A percentile compares a stretch with the other conserved stretches of the same genome.
These are phyloP conservation scores for Nemania diffusa DNA, from an alignment of 2,329 filamentous ascomycete species.

Conservation along the genomic window DNA sequence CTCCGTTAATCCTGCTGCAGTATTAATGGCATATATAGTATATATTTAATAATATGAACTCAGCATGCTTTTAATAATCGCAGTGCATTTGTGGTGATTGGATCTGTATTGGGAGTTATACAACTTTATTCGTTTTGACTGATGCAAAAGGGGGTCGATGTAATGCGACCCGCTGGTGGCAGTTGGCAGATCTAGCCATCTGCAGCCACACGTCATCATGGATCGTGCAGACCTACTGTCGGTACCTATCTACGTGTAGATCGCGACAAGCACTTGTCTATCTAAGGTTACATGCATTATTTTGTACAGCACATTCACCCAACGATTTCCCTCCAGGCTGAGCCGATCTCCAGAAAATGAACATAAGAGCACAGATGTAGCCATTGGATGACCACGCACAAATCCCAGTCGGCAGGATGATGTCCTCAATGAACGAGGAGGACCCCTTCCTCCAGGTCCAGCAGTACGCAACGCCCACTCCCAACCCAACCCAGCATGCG, in stretches of 20 bases:
- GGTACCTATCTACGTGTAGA: not conserved
- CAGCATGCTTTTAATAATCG: no score
- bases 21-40: no score
- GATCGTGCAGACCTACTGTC: not conserved
- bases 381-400: conserved; percentile 38
- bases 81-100: no score
- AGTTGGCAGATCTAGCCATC: conserved; percentile 19
- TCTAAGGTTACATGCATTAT: not conserved
- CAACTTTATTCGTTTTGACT: no score
- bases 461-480: conserved; percentile 59
- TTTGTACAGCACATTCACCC: not conserved
- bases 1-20: no score
- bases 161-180: conserved; percentile 15
- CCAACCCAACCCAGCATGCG: not conserved
- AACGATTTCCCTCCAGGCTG: no score
- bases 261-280: not conserved
- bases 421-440: conserved; percentile 74
- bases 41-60: no score
- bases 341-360: conserved; percentile 6
- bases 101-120: no score
- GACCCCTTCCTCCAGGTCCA: conserved; percentile 79
- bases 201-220: conserved; percentile 32
- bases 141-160: no score
- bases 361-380: conserved; percentile 42
- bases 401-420: conserved; percentile 60